phyloP scores from a whole-genome alignment of 2,329 filamentous ascomycete genomes.

The Neopestalotiopsis sp. region DNA sequence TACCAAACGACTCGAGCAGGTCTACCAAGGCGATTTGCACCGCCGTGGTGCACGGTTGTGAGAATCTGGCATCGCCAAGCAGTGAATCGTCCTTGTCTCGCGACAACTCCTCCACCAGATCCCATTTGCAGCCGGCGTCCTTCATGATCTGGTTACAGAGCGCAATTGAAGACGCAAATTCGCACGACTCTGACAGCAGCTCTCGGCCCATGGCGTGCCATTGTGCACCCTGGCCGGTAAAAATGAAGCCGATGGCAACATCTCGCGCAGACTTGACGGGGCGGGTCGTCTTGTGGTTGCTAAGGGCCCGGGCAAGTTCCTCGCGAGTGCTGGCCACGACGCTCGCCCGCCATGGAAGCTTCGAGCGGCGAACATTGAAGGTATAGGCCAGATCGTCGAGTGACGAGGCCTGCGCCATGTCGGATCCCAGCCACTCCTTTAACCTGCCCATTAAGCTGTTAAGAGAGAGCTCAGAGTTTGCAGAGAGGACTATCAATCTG shows the following conservation, averaged over 20 bases:
- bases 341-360: conserved; percentile 19
- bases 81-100: background rate
- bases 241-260: conserved; percentile 27
- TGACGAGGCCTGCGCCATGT: background rate
- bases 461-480: conserved; percentile 25
- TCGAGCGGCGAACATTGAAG: conserved; percentile 24
- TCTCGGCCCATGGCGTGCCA: conserved; percentile 32
- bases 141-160: conserved; percentile 40
- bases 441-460: conserved; percentile 24
- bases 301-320: conserved; percentile 26
- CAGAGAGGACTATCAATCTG: conserved; percentile 1
- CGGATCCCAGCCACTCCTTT: conserved; percentile 16
- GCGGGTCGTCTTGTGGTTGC: conserved; percentile 27
- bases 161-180: conserved; percentile 35
- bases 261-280: background rate
- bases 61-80: background rate
- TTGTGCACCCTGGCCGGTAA: conserved; percentile 36
- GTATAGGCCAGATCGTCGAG: conserved; percentile 27
- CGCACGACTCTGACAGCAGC: conserved; percentile 30
- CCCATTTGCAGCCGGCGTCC: conserved; percentile 1
- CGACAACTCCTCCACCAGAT: background rate
- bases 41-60: conserved; percentile 38
- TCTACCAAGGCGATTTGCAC: conserved; percentile 11
- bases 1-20: conserved; percentile 32
- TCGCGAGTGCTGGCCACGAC: conserved; percentile 21